These are phyloP conservation scores for Acer saccharum DNA, from an alignment of 345 rosid species.

Conservation along the genomic window DNA sequence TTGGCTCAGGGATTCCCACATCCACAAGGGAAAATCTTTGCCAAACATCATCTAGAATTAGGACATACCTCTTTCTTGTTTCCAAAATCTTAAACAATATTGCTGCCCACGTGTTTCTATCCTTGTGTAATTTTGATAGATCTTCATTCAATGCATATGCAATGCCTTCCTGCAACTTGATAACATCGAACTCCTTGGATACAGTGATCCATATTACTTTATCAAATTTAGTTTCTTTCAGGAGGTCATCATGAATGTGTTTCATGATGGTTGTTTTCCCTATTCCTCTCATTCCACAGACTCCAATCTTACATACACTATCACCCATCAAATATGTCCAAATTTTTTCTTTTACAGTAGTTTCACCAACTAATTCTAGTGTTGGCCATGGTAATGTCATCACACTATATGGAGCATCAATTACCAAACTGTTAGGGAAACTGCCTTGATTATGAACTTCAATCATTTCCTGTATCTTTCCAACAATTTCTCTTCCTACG, in stretches of 20 bases:
- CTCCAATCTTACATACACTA: neutral
- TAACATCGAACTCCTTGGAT: neutral
- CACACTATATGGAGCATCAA: neutral
- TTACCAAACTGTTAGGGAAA: neutral
- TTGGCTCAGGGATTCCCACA: too few relatives aligned
- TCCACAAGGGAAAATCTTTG: too few relatives aligned
- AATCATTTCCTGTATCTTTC: neutral
- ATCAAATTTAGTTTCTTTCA: neutral
- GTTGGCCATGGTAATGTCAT: neutral
- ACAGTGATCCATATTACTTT: neutral
- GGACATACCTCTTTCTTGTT: constrained; percentile 6
- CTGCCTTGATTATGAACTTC: neutral
- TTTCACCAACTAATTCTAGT: neutral
- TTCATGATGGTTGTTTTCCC: neutral
- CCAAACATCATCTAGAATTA: constrained; percentile 1
- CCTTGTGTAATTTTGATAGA: neutral
- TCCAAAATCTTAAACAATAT: neutral
- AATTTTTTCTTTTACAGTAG: neutral
- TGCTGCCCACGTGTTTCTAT: neutral
- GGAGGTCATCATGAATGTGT: neutral
- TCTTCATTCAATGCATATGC: neutral
- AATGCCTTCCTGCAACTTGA: constrained; percentile 13
- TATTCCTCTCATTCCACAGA: neutral
- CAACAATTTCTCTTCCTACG: neutral
- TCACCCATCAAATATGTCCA: neutral